Conservation (phyloP, 768 basidiomycete genomes). For the Termitomyces heimii region DNA sequence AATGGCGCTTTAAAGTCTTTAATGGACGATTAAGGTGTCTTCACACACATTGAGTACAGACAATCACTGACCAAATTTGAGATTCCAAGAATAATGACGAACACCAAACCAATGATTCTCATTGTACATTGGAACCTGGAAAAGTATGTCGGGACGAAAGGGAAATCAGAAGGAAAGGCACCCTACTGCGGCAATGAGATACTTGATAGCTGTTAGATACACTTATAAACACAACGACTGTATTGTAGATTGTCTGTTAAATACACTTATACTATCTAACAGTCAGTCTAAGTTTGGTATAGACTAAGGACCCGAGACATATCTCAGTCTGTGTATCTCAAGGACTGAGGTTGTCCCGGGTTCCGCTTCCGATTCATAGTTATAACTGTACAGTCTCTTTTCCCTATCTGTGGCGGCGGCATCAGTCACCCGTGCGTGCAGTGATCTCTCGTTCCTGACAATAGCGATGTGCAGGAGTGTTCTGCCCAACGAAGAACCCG, state of each 20-base stretch:
- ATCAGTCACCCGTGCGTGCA: too few species aligned
- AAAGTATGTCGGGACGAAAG: not conserved
- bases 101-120: slow-evolving; percentile 61
- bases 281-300: too few species aligned
- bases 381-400: too few species aligned
- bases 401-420: too few species aligned
- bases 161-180: slow-evolving; percentile 10
- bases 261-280: too few species aligned
- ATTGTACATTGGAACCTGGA: slow-evolving; percentile 71
- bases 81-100: slow-evolving; percentile 40
- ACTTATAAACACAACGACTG: too few species aligned
- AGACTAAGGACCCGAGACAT: too few species aligned
- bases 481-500: slow-evolving; percentile 66
- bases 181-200: slow-evolving; percentile 44
- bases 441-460: too few species aligned
- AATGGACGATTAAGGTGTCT: not conserved
- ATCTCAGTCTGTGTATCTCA: too few species aligned
- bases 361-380: too few species aligned
- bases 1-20: slow-evolving; percentile 39
- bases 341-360: too few species aligned
- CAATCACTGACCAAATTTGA: not conserved
- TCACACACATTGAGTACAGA: not conserved
- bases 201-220: slow-evolving; percentile 29
- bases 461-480: slow-evolving; percentile 59
- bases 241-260: too few species aligned